A percentile compares a stretch with the other conserved stretches of the same genome.
These are phyloP conservation scores for Hirsutella rhossiliensis DNA, from an alignment of 2,329 filamentous ascomycete species.

Conservation along the genomic window DNA sequence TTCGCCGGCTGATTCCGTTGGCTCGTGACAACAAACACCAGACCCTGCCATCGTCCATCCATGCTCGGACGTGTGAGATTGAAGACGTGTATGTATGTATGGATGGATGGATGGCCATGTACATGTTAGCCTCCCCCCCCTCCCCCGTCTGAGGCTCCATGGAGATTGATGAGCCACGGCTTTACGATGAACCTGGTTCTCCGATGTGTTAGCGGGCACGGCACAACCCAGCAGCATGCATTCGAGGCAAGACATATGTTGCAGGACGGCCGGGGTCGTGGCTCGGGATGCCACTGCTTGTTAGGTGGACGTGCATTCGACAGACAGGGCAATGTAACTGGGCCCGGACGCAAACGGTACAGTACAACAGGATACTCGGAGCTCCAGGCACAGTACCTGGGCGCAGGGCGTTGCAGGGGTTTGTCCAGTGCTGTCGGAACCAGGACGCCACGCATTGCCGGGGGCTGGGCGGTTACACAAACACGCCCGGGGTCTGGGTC, in stretches of 20 bases:
- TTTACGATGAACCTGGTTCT: slow-evolving; percentile 2
- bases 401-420: slow-evolving; percentile 8
- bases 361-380: slow-evolving; percentile 11
- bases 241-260: slow-evolving; percentile 7
- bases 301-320: slow-evolving; percentile 8
- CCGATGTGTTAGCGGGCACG: slow-evolving; percentile 3
- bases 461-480: slow-evolving; percentile 9
- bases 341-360: slow-evolving; percentile 7
- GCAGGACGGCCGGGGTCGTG: slow-evolving; percentile 4
- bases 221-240: neutral
- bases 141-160: neutral
- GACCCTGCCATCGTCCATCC: neutral
- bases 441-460: slow-evolving; percentile 11
- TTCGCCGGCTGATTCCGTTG: neutral
- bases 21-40: neutral
- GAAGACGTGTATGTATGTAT: neutral
- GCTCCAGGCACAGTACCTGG: slow-evolving; percentile 8
- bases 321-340: slow-evolving; percentile 6
- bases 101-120: neutral
- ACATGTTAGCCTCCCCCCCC: no score
- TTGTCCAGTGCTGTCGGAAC: slow-evolving; percentile 9
- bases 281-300: slow-evolving; percentile 7
- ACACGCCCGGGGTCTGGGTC: slow-evolving; percentile 5
- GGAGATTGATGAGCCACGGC: neutral
- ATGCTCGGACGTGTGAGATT: neutral